Percentiles rank a stretch among this genome's conserved stretches.
These are phyloP conservation scores for Candida nanaspora DNA, from an alignment of 805 yeast genomes.

Conservation along the genomic window DNA sequence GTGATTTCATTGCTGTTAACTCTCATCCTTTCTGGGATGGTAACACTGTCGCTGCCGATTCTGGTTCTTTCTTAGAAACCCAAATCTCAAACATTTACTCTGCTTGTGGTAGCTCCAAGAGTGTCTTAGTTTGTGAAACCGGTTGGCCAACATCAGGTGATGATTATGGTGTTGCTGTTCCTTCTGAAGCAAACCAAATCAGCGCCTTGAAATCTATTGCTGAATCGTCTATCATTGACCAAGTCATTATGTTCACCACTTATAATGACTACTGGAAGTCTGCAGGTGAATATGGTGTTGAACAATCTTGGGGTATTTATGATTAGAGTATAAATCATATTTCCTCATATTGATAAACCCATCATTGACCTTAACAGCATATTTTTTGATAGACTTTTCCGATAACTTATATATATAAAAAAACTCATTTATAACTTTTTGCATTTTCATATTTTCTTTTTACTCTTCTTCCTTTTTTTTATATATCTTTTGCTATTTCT, in stretches of 20 bases:
- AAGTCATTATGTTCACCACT: slow-evolving; percentile 52
- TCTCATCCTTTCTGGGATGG: slow-evolving; percentile 65
- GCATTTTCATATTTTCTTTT: neutral
- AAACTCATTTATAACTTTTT: neutral
- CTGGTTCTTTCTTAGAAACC: slow-evolving; percentile 45
- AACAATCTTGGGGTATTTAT: slow-evolving; percentile 54
- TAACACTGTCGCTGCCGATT: slow-evolving; percentile 36
- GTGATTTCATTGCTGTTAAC: slow-evolving; percentile 62
- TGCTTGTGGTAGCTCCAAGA: slow-evolving; percentile 41
- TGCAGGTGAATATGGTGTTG: slow-evolving; percentile 50
- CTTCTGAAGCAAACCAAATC: slow-evolving; percentile 45
- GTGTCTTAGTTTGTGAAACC: slow-evolving; percentile 51
- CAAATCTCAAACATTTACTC: slow-evolving; percentile 39
- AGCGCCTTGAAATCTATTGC: slow-evolving; percentile 45
- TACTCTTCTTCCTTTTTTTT: neutral
- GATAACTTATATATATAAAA: no score
- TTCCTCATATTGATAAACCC: no score
- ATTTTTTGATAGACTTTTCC: no score
- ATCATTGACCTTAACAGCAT: no score
- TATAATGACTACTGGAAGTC: slow-evolving; percentile 60
- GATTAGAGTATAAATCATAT: no score
- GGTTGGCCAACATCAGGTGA: slow-evolving; percentile 68
- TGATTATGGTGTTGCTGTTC: slow-evolving; percentile 47
- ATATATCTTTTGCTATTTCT: no score
- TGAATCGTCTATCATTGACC: slow-evolving; percentile 31